Evolutionary conservation across 2,329 filamentous ascomycete genomes (phyloP), one percentile per base, ranked within the genome.

Genomic region (Clarireedia sp.): DNA sequence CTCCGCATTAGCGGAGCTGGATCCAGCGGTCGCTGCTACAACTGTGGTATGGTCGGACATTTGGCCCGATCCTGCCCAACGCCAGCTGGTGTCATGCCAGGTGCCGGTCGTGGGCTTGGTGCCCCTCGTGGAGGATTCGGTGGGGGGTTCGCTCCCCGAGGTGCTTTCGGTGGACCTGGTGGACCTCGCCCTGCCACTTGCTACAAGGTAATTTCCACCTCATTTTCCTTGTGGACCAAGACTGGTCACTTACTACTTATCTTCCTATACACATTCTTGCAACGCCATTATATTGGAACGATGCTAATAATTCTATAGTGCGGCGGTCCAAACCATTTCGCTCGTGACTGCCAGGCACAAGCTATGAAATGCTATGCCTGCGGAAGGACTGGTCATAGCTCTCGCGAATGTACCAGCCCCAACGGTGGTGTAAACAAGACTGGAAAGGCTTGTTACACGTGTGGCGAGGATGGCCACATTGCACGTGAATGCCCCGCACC

Each of bases 381-480:
- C 67, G 86, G 86, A 66, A 89, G 88, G 73, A 77, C 87, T 45
- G 71, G 71, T 40, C 71, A 73, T 52, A 73, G 73, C 48, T 71
- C 68, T 57, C 81, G 85, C 29, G 29, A 17, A 8, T 29, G 54
- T 45, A 56, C 48, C 46, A 46, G 47, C 44, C 47, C 94, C 62
- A 97, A 97, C 72, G 94, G 94, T 56, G 94, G 94, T 23, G 80
- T 97, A 64, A 96, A 94, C 81, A 95, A 90, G 62, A 90, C 89
- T 60, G 92, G 92, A 70, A 99, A 97, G 84, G 96, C 91, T 62
- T 99, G 94, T 83, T 99, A 99, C 78, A 87, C 91, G 73, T 99
- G 94, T 71, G 90, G 92, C 63, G 89, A 96, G 77, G 84, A 90
- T 57, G 94, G 94, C 52, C 92, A 97, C 75, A 97, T 97, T 73